Evolutionary conservation across 73 alveolate genomes (phyloP).

Genomic region (Tetrahymena thermophila): DNA sequence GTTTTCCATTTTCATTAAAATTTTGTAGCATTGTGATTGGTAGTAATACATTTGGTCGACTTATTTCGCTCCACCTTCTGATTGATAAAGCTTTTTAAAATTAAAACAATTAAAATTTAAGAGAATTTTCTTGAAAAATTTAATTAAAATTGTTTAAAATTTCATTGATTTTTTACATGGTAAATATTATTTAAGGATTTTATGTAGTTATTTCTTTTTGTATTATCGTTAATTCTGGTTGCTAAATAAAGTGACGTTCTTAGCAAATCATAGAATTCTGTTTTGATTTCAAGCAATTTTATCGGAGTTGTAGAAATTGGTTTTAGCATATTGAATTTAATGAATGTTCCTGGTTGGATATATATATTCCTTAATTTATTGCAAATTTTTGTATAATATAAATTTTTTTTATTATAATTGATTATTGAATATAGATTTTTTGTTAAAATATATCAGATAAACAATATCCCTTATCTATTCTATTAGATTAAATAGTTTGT

Average conservation of each 20-base stretch:
- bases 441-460: no score
- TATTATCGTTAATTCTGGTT: neutral
- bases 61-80: slow-evolving; percentile 1
- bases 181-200: neutral
- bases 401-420: neutral
- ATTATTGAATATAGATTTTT: neutral
- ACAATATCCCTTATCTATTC: neutral
- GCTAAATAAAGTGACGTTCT: neutral
- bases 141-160: neutral
- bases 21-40: neutral
- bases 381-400: neutral
- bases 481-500: no score
- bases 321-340: neutral
- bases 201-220: neutral
- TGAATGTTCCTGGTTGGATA: neutral
- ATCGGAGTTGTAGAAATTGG: neutral
- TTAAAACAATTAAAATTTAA: neutral
- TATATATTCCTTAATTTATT: neutral
- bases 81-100: neutral
- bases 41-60: neutral
- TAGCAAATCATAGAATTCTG: neutral
- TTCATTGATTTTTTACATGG: neutral
- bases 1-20: neutral
- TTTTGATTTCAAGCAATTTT: neutral
- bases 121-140: neutral